These are phyloP conservation scores for Lentinula guzmanii DNA, from an alignment of 768 basidiomycete genomes.

Conservation along the genomic window DNA sequence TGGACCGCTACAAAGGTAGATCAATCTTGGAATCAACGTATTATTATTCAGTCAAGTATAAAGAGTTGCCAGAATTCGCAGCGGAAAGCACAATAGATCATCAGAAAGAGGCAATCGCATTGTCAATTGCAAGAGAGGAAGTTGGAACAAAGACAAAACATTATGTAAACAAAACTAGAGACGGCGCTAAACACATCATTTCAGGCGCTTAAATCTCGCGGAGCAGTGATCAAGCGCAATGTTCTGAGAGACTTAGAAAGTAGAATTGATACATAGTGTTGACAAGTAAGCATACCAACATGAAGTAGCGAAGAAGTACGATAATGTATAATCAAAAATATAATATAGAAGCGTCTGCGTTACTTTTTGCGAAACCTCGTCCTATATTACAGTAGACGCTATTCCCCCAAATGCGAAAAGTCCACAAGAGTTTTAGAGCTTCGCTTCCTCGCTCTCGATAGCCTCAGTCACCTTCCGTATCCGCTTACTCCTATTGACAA, in stretches of 20 bases:
- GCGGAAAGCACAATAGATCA: background rate
- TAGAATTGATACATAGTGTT: no score
- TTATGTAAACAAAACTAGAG: no score
- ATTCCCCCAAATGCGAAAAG: background rate
- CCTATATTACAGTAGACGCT: background rate
- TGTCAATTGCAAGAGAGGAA: no score
- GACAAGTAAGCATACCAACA: no score
- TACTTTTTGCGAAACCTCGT: background rate
- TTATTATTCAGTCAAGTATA: background rate
- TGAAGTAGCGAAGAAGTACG: no score
- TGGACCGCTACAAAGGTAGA: background rate
- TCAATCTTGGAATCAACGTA: background rate
- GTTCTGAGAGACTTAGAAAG: no score
- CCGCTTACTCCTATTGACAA: slow-evolving; percentile 16
- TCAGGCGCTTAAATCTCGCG: no score
- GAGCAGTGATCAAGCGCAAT: no score
- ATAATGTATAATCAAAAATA: no score
- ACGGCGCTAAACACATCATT: no score
- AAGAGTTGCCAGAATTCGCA: background rate
- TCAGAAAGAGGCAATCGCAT: background rate
- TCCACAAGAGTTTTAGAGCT: background rate
- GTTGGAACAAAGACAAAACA: no score
- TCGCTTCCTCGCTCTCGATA: background rate
- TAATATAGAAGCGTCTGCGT: no score
- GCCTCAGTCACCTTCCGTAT: slow-evolving; percentile 6